Evolutionary conservation across 495 filamentous ascomycete genomes (phyloP), one percentile per base, ranked within the genome.

Genomic region (Lophiostoma macrostomum): DNA sequence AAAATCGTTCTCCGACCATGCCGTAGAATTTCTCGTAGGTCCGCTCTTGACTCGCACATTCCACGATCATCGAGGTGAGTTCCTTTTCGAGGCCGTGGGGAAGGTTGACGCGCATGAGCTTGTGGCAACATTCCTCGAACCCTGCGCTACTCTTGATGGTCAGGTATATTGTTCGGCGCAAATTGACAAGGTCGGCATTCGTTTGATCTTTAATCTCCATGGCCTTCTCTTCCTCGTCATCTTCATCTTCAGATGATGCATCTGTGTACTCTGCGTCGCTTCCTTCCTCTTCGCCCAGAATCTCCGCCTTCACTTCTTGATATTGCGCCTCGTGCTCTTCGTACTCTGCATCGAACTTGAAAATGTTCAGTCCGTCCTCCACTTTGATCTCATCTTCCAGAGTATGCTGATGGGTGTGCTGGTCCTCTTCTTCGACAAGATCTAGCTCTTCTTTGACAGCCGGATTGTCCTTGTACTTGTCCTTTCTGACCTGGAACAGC

Each of bases 11-110:
- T 43, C 89, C 94, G 47, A 96, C 87, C 49, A 95, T 68, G 29
- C 93, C 94, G 65, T 91, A 96, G 71, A 97, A 97, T 65, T 97
- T 97, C 23, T 88, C 85, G 70, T 94, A 99, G 12, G 91, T 95
- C 44, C 86, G 86, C 67, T 96, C 91, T 64, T 97, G 94, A 27
- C 87, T 88, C 69, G 90, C 95, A 61, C 89, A 91, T 67, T 99
- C 93, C 42, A 97, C 85, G 37, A 99, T 80, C 94, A 99, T 99
- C 4, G 86, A 90, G 7, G 90, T 88, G 43, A 99, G 74, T 65
- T 97, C 93, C 3, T 83, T 73, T 68, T 99, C 93, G 63, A 91
- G 78, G 14, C 93, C 94, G n/a, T 77, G 68, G 3, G 93, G 94
- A 18, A 99, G 75, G 42, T 82, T 87, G 64, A 97, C 73, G 39